These are phyloP conservation scores for Gossypium gossypioides DNA, from an alignment of 441 rosid genomes.

Conservation along the genomic window DNA sequence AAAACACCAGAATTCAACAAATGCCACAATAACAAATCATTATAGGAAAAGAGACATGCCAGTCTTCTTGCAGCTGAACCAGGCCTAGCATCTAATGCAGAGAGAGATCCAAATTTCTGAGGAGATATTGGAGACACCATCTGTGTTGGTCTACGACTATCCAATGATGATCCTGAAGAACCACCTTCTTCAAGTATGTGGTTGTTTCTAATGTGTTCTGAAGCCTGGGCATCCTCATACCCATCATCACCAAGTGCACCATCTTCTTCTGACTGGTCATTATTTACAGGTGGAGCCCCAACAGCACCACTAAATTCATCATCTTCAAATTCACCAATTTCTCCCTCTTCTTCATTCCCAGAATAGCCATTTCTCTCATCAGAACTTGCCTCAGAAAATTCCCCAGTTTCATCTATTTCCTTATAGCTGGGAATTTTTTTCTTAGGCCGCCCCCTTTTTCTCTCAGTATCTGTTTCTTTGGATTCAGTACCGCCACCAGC, in stretches of 20 bases:
- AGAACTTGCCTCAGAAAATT: conserved; percentile 80
- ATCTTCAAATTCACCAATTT: conserved; percentile 70
- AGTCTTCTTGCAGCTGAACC: conserved; percentile 66
- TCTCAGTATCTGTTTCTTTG: conserved; percentile 49
- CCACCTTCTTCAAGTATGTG: conserved; percentile 55
- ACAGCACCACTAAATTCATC: conserved; percentile 70
- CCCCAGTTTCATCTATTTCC: conserved; percentile 88
- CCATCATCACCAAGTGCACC: conserved; percentile 42
- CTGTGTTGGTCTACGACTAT: conserved; percentile 49
- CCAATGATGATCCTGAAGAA: conserved; percentile 88
- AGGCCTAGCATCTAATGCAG: conserved; percentile 94
- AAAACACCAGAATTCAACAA: conserved; percentile 12
- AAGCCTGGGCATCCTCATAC: conserved; percentile 48
- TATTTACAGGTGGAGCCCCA: conserved; percentile 43
- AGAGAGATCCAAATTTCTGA: conserved; percentile 87
- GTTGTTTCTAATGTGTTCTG: conserved; percentile 44
- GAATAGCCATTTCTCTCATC: conserved; percentile 79
- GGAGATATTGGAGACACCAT: conserved; percentile 81
- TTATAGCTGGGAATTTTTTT: conserved; percentile 80
- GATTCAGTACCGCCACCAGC: conserved; percentile 41
- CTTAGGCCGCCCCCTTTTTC: conserved; percentile 88
- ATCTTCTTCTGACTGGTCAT: conserved; percentile 80
- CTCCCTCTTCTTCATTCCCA: conserved; percentile 86
- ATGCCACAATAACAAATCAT: conserved; percentile 10
- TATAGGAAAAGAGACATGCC: conserved; percentile 40